Conservation (phyloP, 257 asterid genomes). For the Henckelia pumila region DNA sequence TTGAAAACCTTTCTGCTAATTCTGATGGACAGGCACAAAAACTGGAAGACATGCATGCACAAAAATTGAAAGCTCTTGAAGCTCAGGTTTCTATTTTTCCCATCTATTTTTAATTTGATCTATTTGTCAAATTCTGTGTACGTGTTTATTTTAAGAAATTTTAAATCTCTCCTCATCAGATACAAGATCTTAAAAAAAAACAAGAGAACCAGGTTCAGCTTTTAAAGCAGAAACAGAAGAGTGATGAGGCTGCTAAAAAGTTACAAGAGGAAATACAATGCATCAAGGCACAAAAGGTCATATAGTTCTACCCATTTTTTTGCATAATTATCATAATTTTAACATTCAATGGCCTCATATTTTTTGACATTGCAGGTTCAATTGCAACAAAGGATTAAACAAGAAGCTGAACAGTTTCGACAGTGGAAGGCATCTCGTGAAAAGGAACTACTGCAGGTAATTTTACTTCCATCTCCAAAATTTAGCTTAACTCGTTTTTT, state of each 20-base stretch:
- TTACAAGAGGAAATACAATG: conserved; percentile 92
- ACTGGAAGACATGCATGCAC: conserved; percentile 81
- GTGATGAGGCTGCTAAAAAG: conserved; percentile 92
- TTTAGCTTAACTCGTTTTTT: too few species aligned
- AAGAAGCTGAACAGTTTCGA: conserved; percentile 96
- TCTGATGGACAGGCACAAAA: conserved; percentile 87
- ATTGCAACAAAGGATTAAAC: conserved; percentile 91
- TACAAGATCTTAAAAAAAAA: conserved; percentile 96
- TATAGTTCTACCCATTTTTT: conserved; percentile 20
- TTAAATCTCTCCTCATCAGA: conserved; percentile 41
- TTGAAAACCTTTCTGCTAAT: conserved; percentile 88
- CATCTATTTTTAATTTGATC: not conserved
- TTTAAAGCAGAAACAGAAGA: conserved; percentile 91
- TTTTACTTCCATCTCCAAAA: conserved; percentile 16
- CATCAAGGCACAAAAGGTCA: conserved; percentile 95
- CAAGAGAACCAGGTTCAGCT: conserved; percentile 95
- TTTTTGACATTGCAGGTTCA: conserved; percentile 63
- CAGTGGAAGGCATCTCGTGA: conserved; percentile 98
- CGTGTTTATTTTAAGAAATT: conserved; percentile 12
- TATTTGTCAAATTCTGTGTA: not conserved
- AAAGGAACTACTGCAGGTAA: conserved; percentile 93
- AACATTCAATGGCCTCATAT: conserved; percentile 21
- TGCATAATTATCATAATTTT: not conserved
- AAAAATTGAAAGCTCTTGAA: conserved; percentile 82
- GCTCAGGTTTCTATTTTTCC: conserved; percentile 54